Conservation (phyloP, 768 basidiomycete species). For the Tylopilus sp. region DNA sequence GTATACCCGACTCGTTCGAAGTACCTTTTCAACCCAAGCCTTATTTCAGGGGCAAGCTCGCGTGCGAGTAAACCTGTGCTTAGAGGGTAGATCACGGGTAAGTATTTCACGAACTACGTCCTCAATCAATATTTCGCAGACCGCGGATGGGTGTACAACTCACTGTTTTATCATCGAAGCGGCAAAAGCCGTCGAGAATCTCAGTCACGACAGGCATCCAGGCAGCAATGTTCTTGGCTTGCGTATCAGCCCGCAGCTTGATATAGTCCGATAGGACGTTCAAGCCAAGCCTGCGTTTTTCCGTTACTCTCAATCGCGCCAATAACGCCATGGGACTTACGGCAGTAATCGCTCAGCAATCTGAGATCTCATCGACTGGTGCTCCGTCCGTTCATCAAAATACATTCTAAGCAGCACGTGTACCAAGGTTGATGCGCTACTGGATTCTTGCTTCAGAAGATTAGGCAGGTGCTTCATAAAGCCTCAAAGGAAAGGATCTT, state of each 20-base stretch:
- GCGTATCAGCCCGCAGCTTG: conserved; percentile 83
- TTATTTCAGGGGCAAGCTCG: conserved; percentile 80
- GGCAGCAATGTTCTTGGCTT: conserved; percentile 91
- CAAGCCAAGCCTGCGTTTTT: conserved; percentile 63
- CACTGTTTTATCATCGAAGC: conserved; percentile 89
- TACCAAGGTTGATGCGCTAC: conserved; percentile 91
- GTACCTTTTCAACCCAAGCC: conserved; percentile 74
- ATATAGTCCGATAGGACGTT: conserved; percentile 90
- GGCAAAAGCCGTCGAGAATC: conserved; percentile 84
- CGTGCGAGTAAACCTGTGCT: conserved; percentile 80
- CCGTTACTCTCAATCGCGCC: neutral
- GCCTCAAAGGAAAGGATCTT: conserved; percentile 50
- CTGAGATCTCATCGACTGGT: conserved; percentile 78
- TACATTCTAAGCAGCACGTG: conserved; percentile 93
- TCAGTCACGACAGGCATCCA: conserved; percentile 99
- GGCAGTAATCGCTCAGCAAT: conserved; percentile 71
- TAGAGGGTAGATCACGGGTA: conserved; percentile 88
- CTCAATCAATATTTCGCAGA: conserved; percentile 2
- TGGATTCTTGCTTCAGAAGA: conserved; percentile 96
- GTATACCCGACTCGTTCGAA: conserved; percentile 75
- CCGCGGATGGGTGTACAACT: conserved; percentile 31
- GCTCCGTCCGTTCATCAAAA: conserved; percentile 82
- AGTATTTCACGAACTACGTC: conserved; percentile 77
- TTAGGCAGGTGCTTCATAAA: conserved; percentile 99
- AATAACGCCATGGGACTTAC: conserved; percentile 36